A percentile compares a stretch with the other conserved stretches of the same genome.
phyloP scores from a whole-genome alignment of 2,329 filamentous ascomycete genomes.

The Alternaria arbusti region DNA sequence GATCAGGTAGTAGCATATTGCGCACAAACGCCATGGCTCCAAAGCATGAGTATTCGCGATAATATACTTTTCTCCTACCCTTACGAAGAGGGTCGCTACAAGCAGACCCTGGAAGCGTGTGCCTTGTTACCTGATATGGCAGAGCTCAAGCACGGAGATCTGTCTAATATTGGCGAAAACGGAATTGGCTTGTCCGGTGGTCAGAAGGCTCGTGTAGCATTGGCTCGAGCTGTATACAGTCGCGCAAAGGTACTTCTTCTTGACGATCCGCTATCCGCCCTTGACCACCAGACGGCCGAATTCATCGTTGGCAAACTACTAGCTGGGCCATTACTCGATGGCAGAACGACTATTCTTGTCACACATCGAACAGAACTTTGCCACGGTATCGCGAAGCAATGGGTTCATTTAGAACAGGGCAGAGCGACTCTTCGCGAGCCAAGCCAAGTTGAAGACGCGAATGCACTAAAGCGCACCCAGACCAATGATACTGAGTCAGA shows the following conservation, averaged over 20 bases:
- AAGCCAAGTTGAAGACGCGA: slow-evolving; percentile 54
- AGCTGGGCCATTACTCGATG: slow-evolving; percentile 60
- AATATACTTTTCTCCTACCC: slow-evolving; percentile 70
- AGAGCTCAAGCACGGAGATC: slow-evolving; percentile 68
- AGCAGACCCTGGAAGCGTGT: slow-evolving; percentile 71
- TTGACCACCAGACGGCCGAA: slow-evolving; percentile 70
- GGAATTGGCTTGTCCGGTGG: slow-evolving; percentile 67
- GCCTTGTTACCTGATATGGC: slow-evolving; percentile 67
- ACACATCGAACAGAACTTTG: slow-evolving; percentile 75
- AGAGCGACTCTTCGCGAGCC: slow-evolving; percentile 53
- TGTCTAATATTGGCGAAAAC: slow-evolving; percentile 67
- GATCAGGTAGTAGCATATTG: slow-evolving; percentile 68
- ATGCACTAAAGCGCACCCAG: slow-evolving; percentile 50
- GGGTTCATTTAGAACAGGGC: slow-evolving; percentile 72
- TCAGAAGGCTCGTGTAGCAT: slow-evolving; percentile 65
- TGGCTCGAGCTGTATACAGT: slow-evolving; percentile 68
- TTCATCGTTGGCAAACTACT: slow-evolving; percentile 65
- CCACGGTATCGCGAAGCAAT: slow-evolving; percentile 72
- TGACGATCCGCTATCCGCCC: slow-evolving; percentile 65
- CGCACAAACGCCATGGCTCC: slow-evolving; percentile 70
- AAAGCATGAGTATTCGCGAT: slow-evolving; percentile 72
- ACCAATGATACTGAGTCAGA: slow-evolving; percentile 48
- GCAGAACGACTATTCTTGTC: slow-evolving; percentile 63
- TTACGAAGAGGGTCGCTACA: slow-evolving; percentile 73
- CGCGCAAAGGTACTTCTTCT: slow-evolving; percentile 61